phyloP scores from a whole-genome alignment of 176 grass and related monocot species.

The Musa beccarii region DNA sequence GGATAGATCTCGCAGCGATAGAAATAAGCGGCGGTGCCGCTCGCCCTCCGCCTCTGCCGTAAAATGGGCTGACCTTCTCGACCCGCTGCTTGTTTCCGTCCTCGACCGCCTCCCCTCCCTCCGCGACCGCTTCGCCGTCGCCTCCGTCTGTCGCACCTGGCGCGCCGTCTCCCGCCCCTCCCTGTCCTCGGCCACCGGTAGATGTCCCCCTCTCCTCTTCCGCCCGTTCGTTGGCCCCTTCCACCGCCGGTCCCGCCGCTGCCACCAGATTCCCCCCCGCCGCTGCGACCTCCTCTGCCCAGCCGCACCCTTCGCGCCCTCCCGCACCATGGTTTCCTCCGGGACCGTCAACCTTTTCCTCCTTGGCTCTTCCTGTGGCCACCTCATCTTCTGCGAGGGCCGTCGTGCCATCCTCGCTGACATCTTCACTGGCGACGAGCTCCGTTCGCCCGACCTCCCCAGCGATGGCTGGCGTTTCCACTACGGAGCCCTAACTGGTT shows the following conservation, averaged over 20 bases:
- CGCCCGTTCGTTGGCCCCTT: constrained; percentile 14
- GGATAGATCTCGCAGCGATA: too few species aligned
- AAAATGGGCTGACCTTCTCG: constrained; percentile 33
- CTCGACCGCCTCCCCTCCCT: constrained; percentile 37
- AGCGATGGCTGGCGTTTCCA: not conserved
- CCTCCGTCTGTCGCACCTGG: constrained; percentile 46
- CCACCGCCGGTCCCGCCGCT: constrained; percentile 2
- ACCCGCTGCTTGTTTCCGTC: constrained; percentile 38
- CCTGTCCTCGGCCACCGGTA: constrained; percentile 8
- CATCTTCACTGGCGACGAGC: constrained; percentile 27
- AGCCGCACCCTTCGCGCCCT: not conserved
- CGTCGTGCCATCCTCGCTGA: constrained; percentile 32
- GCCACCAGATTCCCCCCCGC: not conserved
- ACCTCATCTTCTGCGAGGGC: constrained; percentile 31
- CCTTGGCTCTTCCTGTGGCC: constrained; percentile 40
- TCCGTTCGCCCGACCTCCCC: constrained; percentile 30
- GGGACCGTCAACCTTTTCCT: constrained; percentile 15
- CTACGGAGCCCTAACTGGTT: constrained; percentile 23
- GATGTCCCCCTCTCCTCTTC: constrained; percentile 36
- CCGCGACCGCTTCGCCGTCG: constrained; percentile 38
- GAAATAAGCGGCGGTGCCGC: not conserved
- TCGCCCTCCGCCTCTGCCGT: not conserved
- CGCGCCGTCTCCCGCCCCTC: constrained; percentile 17
- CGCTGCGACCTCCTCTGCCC: not conserved
- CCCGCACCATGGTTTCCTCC: not conserved